Evolutionary conservation across 179 eudicot species (phyloP).

Genomic region (Beta lomatogona): DNA sequence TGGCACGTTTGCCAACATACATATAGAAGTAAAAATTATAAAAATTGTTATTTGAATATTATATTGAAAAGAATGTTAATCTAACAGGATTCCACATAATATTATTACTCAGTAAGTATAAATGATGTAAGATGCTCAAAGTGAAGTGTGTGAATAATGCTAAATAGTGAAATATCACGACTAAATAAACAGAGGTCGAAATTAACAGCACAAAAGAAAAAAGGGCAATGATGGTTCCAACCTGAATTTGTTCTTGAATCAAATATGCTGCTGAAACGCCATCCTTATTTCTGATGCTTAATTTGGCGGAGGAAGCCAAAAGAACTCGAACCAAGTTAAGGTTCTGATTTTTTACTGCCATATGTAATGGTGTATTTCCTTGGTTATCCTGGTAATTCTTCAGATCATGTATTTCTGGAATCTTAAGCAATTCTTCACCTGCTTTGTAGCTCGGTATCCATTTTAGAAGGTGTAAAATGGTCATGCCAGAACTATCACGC

Average conservation of each 20-base stretch:
- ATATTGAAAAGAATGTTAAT: no score
- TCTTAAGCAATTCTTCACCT: not conserved
- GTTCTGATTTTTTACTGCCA: constrained; percentile 11
- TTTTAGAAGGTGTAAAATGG: constrained; percentile 16
- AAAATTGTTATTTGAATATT: no score
- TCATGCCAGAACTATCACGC: not conserved
- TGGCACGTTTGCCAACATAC: no score
- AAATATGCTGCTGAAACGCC: constrained; percentile 11
- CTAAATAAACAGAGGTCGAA: no score
- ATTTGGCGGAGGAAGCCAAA: not conserved
- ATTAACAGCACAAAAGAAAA: no score
- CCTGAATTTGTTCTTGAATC: not conserved
- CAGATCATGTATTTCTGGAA: not conserved
- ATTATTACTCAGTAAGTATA: no score
- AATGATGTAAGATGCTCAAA: no score
- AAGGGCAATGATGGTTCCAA: no score
- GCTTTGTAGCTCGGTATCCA: not conserved
- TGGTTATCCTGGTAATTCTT: not conserved
- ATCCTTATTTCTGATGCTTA: not conserved
- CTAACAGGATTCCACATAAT: no score
- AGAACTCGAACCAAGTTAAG: constrained; percentile 1
- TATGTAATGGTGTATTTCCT: constrained; percentile 27
- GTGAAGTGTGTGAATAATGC: no score
- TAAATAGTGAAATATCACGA: no score
- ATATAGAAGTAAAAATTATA: no score